Evolutionary conservation across 306 rosid species (phyloP), one percentile per base, ranked within the genome.

Genomic region (Casuarina cunninghamiana): DNA sequence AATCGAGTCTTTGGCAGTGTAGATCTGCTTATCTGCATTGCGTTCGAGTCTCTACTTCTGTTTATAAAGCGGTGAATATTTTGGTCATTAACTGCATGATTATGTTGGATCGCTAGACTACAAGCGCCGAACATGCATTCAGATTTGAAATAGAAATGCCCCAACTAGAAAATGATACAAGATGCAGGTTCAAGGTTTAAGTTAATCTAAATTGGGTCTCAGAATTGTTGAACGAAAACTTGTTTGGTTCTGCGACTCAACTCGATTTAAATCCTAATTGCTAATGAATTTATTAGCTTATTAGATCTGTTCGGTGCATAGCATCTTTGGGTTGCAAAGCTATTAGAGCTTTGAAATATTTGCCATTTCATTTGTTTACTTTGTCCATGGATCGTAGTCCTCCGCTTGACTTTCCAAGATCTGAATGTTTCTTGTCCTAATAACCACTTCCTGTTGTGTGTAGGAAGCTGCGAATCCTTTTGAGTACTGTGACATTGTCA

Each of bases 401-500:
- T 38, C 35, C 44, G 5, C 48, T 4, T 67, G 12, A 50, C 38
- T 37, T 69, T 44, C 77, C 39, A 39, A 3, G 53, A 75, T 21
- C 76, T 69, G 51, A 0, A 41, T 60, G 73, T 26, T 77, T 51
- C 38, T 17, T 44, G 53, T 61, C 35, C 77, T 43, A 39, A 55
- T 71, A 32, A 57, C 69, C 38, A 17, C 4, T 48, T 35, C 43
- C 16, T 57, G 37, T 71, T 77, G 53, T 73, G 48, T 73, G 50
- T 72, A 93, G 98, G 98, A 91, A 88, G 98, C 96, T 68, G 89
- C 88, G 16, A 77, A 91, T 69, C 98, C 98, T 5, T 93, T 93
- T 66, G 96, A 88, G 81, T 88, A 67, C 81, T 93, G 98, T 86
- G 98, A 91, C 86, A 84, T 93, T 13, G 98, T 93, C 53, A 93